phyloP scores from a whole-genome alignment of 2,329 filamentous ascomycete genomes.

The Alternaria hordeiaustralica region DNA sequence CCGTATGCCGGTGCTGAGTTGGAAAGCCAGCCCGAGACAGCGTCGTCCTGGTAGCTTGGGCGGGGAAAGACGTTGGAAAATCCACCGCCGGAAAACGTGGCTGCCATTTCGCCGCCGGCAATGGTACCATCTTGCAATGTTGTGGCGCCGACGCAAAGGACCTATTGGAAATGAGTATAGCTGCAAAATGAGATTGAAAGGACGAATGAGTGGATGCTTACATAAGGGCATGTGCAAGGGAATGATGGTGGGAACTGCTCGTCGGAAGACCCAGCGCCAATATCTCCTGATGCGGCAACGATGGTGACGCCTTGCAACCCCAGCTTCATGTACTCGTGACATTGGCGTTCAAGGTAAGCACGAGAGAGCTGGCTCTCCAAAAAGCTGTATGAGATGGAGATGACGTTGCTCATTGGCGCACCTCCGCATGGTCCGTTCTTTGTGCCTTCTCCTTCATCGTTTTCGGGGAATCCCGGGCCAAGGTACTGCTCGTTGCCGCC shows the following conservation, averaged over 20 bases:
- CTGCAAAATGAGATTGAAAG: not conserved
- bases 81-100: slow-evolving; percentile 44
- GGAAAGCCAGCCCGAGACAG: slow-evolving; percentile 17
- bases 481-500: slow-evolving; percentile 18
- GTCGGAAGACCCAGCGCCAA: slow-evolving; percentile 19
- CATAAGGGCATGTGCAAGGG: slow-evolving; percentile 69
- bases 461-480: not conserved
- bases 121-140: slow-evolving; percentile 7
- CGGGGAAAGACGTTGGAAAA: slow-evolving; percentile 57
- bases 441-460: slow-evolving; percentile 24
- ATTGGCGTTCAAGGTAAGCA: slow-evolving; percentile 58
- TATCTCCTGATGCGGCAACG: slow-evolving; percentile 58
- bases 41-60: slow-evolving; percentile 53
- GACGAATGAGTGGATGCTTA: slow-evolving; percentile 35
- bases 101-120: not conserved
- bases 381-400: slow-evolving; percentile 62
- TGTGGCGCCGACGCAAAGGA: slow-evolving; percentile 67
- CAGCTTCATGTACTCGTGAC: slow-evolving; percentile 57
- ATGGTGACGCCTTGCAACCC: slow-evolving; percentile 52
- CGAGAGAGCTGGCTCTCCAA: slow-evolving; percentile 60
- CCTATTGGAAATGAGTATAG: slow-evolving; percentile 1
- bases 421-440: slow-evolving; percentile 47
- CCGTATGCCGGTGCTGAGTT: slow-evolving; percentile 12
- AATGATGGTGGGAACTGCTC: slow-evolving; percentile 63
- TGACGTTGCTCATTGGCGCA: slow-evolving; percentile 57